phyloP scores from a whole-genome alignment of 176 grass and related monocot genomes.

The Triticum dicoccoides region DNA sequence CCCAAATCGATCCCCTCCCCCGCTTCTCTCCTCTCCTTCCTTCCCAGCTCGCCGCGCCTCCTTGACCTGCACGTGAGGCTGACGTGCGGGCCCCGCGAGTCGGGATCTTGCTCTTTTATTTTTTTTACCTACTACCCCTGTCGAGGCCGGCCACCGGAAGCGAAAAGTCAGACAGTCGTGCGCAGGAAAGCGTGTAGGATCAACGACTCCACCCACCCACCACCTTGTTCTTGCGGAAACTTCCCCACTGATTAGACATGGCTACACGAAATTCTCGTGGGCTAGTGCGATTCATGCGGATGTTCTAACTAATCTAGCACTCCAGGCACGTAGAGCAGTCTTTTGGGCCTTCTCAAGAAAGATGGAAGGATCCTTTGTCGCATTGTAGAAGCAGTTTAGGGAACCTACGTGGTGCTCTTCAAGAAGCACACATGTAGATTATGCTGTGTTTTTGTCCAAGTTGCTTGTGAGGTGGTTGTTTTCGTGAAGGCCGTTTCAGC shows the following conservation, averaged over 20 bases:
- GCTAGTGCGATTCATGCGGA: not conserved
- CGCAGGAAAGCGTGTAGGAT: conserved; percentile 24
- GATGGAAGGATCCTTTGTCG: not conserved
- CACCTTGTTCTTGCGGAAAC: not conserved
- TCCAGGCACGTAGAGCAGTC: not conserved
- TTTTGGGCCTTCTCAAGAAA: not conserved
- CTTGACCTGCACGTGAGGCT: conserved; percentile 33
- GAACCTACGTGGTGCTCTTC: not conserved
- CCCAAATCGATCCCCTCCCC: not conserved
- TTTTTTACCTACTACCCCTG: not conserved
- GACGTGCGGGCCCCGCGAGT: conserved; percentile 16
- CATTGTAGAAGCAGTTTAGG: not conserved
- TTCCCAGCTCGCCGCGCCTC: not conserved
- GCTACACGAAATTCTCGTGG: not conserved
- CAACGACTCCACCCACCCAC: not conserved
- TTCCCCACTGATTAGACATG: not conserved
- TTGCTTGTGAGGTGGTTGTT: not conserved
- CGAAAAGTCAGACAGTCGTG: conserved; percentile 24
- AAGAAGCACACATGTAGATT: not conserved
- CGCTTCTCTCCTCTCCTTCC: not conserved
- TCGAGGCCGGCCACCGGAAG: not conserved
- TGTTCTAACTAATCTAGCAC: not conserved
- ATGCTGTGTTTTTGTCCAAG: not conserved
- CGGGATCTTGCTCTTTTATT: not conserved
- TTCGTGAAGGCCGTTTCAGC: not conserved